Evolutionary conservation across 1,284 basidiomycete genomes (phyloP).

Genomic region (Laetiporus sulphureus): DNA sequence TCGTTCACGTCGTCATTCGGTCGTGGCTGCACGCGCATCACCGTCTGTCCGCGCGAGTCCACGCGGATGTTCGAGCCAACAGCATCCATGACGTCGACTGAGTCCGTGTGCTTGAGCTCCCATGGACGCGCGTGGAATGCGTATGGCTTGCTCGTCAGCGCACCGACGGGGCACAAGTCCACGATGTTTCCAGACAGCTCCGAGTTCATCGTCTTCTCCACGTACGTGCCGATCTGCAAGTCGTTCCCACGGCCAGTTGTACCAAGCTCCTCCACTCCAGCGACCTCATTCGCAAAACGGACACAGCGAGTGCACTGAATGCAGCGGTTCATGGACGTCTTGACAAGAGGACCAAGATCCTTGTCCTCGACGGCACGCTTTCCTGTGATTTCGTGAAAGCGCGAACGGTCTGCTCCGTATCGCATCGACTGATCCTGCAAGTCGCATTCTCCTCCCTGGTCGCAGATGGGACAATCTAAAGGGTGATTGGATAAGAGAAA

Average conservation of each 20-base stretch:
- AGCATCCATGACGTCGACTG: conserved; percentile 97
- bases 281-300: conserved; percentile 98
- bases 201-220: conserved; percentile 96
- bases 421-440: conserved; percentile 99
- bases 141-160: conserved; percentile 96
- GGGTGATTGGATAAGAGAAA: conserved; percentile 97
- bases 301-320: conserved; percentile 99
- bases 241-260: conserved; percentile 98
- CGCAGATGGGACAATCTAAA: conserved; percentile 97
- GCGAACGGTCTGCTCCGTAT: conserved; percentile 93
- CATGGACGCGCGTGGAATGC: conserved; percentile 96
- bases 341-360: conserved; percentile 95
- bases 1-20: conserved; percentile 99
- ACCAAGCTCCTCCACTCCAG: conserved; percentile 96
- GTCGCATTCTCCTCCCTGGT: conserved; percentile 98
- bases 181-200: conserved; percentile 97
- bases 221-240: conserved; percentile 98
- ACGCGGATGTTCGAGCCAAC: conserved; percentile 96
- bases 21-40: conserved; percentile 96
- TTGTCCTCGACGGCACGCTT: conserved; percentile 99
- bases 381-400: conserved; percentile 97
- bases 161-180: conserved; percentile 96
- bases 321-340: conserved; percentile 99
- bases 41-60: conserved; percentile 92
- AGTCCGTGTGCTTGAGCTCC: conserved; percentile 99